Evolutionary conservation across 306 rosid genomes (phyloP).

Genomic region (Clitoria ternatea): DNA sequence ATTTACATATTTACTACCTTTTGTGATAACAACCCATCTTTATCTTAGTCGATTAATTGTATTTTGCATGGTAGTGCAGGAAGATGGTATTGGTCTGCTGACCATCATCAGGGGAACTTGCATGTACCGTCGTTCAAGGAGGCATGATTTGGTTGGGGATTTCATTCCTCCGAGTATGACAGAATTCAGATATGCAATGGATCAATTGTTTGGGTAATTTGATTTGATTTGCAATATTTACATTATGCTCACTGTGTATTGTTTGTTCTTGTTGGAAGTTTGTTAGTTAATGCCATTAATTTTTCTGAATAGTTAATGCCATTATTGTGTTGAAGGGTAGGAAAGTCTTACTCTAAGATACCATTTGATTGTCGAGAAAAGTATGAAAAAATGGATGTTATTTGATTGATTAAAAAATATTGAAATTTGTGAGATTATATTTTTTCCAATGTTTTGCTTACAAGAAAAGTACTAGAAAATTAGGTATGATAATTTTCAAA

Average conservation of each 20-base stretch:
- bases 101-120: slow-evolving; percentile 71
- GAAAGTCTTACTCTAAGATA: neutral
- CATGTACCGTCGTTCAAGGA: slow-evolving; percentile 70
- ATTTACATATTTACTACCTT: slow-evolving; percentile 1
- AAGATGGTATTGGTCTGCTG: slow-evolving; percentile 74
- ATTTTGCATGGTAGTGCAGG: slow-evolving; percentile 51
- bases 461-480: too few species aligned
- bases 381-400: too few species aligned
- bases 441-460: too few species aligned
- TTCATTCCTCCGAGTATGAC: slow-evolving; percentile 70
- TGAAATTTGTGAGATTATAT: too few species aligned
- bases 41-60: neutral
- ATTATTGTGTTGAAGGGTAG: neutral
- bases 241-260: slow-evolving; percentile 1
- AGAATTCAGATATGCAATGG: slow-evolving; percentile 53
- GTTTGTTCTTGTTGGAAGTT: slow-evolving; percentile 1
- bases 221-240: neutral
- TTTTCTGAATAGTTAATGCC: slow-evolving; percentile 20
- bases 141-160: slow-evolving; percentile 50
- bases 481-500: too few species aligned
- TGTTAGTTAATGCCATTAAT: slow-evolving; percentile 9
- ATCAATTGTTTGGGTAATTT: slow-evolving; percentile 60
- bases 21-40: slow-evolving; percentile 2
- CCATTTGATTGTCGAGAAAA: too few species aligned
- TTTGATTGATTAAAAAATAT: too few species aligned